Percentiles rank a stretch among this genome's conserved stretches.
These are phyloP conservation scores for Irineochytrium annulatum DNA, from an alignment of 192 early-diverging fungal species.

Conservation along the genomic window DNA sequence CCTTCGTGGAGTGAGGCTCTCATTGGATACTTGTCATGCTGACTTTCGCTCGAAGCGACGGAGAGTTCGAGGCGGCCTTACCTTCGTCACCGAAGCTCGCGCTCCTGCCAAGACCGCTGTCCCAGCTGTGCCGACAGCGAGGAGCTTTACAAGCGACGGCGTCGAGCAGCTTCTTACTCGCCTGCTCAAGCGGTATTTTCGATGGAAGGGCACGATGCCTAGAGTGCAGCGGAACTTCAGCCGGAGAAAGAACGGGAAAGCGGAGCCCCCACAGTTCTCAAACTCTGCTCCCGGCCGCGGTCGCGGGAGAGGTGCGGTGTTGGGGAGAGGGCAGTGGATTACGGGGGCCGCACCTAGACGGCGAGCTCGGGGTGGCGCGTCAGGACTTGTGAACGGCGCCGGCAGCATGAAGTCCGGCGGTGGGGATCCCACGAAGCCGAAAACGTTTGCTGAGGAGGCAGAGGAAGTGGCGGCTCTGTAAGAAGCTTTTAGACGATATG, in stretches of 20 bases:
- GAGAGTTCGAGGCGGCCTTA: too few relatives aligned
- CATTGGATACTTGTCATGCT: too few relatives aligned
- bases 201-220: conserved; percentile 57
- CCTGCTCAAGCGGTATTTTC: conserved; percentile 65
- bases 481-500: too few relatives aligned
- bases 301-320: not conserved
- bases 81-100: too few relatives aligned
- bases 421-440: not conserved
- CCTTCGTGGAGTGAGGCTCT: too few relatives aligned
- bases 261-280: too few relatives aligned
- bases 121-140: conserved; percentile 1
- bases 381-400: not conserved
- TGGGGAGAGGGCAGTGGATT: not conserved
- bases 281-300: conserved; percentile 14
- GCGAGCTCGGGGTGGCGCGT: conserved; percentile 7
- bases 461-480: conserved; percentile 43
- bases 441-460: conserved; percentile 11
- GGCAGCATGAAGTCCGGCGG: conserved; percentile 15
- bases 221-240: conserved; percentile 29
- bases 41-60: too few relatives aligned
- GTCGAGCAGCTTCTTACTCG: conserved; percentile 32
- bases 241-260: conserved; percentile 39
- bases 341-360: not conserved
- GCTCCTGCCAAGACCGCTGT: too few relatives aligned
- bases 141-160: conserved; percentile 13